Conservation (phyloP, 176 grass and related monocot genomes). For the Typha latifolia region DNA sequence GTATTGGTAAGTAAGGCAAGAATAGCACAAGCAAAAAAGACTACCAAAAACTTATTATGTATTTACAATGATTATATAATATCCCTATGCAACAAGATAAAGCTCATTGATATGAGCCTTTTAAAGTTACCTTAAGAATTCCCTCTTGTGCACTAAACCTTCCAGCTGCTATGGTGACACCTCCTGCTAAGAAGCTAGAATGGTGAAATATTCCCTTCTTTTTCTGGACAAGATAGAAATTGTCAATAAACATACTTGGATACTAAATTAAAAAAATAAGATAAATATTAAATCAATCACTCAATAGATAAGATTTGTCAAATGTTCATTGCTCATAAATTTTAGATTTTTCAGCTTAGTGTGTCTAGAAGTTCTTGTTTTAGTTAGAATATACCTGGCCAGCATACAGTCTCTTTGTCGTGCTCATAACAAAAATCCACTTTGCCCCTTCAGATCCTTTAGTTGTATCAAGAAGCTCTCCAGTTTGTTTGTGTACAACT, state of each 20-base stretch:
- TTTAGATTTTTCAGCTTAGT: not conserved
- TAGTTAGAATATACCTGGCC: conserved; percentile 45
- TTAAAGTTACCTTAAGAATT: conserved; percentile 50
- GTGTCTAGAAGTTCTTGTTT: not conserved
- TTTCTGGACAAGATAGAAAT: conserved; percentile 39
- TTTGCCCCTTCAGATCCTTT: conserved; percentile 42
- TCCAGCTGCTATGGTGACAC: conserved; percentile 77
- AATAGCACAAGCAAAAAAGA: not conserved
- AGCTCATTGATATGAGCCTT: not conserved
- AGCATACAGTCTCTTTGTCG: conserved; percentile 59
- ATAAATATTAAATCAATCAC: not conserved
- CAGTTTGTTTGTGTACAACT: conserved; percentile 49
- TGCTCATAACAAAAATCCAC: conserved; percentile 98
- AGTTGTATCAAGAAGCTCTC: conserved; percentile 52
- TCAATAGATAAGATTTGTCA: conserved; percentile 5
- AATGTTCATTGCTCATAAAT: not conserved
- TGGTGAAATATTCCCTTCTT: conserved; percentile 88
- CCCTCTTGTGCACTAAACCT: conserved; percentile 67
- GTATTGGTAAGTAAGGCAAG: not conserved
- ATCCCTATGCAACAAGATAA: not conserved
- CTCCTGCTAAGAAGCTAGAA: conserved; percentile 94
- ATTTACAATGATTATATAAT: not conserved
- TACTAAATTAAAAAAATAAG: conserved; percentile 3
- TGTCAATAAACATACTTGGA: not conserved
- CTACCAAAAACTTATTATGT: not conserved